These are phyloP conservation scores for Trichoderma atroviride DNA, from an alignment of 2,329 filamentous ascomycete species.

Conservation along the genomic window DNA sequence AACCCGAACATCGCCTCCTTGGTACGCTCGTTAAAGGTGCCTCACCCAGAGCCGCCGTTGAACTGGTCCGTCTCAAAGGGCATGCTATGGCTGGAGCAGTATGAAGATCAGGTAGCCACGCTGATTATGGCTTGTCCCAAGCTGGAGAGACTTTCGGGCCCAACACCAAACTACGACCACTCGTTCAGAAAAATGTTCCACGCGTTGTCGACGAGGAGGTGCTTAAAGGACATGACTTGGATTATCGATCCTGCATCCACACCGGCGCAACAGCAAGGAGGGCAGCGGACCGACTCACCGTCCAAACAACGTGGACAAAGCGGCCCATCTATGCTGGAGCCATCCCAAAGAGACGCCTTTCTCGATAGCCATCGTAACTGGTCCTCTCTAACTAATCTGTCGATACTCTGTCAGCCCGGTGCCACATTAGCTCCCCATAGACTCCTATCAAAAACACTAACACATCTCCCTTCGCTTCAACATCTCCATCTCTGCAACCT, in stretches of 20 bases:
- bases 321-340: constrained; percentile 38
- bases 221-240: constrained; percentile 63
- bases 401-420: constrained; percentile 61
- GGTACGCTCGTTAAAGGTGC: constrained; percentile 60
- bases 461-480: constrained; percentile 56
- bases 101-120: constrained; percentile 61
- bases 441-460: constrained; percentile 55
- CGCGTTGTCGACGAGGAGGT: constrained; percentile 59
- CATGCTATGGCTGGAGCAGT: constrained; percentile 49
- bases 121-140: constrained; percentile 68
- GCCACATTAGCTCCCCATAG: constrained; percentile 56
- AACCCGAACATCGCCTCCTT: constrained; percentile 56
- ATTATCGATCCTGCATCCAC: constrained; percentile 47
- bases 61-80: constrained; percentile 32
- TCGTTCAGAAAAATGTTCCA: constrained; percentile 60
- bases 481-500: constrained; percentile 63
- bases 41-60: constrained; percentile 47
- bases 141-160: constrained; percentile 60
- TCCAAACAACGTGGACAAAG: constrained; percentile 22
- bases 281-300: constrained; percentile 35
- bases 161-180: constrained; percentile 57
- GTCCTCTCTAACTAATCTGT: constrained; percentile 57
- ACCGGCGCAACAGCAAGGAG: constrained; percentile 27
- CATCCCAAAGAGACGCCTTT: constrained; percentile 48
- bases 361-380: constrained; percentile 57